These are phyloP conservation scores for Fusarium kyushuense DNA, from an alignment of 2,329 filamentous ascomycete genomes.

Conservation along the genomic window DNA sequence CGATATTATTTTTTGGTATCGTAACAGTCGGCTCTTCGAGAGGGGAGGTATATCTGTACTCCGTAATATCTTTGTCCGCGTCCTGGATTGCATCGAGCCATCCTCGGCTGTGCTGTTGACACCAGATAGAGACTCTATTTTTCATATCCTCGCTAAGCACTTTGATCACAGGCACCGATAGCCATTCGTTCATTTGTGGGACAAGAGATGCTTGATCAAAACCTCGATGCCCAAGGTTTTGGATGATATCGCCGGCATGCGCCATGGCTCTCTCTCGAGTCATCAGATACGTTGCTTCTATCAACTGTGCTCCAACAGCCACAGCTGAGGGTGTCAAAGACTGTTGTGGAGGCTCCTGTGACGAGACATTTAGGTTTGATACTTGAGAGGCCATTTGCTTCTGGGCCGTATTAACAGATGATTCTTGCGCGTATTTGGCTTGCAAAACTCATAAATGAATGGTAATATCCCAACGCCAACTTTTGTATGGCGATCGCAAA, in stretches of 20 bases:
- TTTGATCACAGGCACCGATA: not conserved
- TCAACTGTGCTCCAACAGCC: not conserved
- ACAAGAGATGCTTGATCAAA: not conserved
- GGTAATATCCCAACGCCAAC: not conserved
- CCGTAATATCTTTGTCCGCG: not conserved
- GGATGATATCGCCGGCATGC: not conserved
- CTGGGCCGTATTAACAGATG: not conserved
- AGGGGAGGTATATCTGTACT: not conserved
- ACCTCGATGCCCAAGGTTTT: not conserved
- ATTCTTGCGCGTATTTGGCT: not conserved
- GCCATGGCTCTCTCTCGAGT: not conserved
- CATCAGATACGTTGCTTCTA: not conserved
- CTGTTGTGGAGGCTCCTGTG: not conserved
- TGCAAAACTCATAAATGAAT: not conserved
- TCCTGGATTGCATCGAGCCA: not conserved
- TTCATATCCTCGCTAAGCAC: constrained; percentile 1
- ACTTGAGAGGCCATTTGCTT: not conserved
- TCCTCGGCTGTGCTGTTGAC: not conserved
- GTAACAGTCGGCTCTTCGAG: not conserved
- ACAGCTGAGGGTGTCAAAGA: not conserved
- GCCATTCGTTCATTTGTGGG: not conserved
- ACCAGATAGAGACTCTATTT: constrained; percentile 7
- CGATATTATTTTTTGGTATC: not conserved
- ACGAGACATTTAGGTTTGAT: not conserved
- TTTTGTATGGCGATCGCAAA: not conserved